Percentiles rank a stretch among this genome's conserved stretches.
phyloP scores from a whole-genome alignment of 1,284 basidiomycete genomes.

The Anthracocystis setariae region DNA sequence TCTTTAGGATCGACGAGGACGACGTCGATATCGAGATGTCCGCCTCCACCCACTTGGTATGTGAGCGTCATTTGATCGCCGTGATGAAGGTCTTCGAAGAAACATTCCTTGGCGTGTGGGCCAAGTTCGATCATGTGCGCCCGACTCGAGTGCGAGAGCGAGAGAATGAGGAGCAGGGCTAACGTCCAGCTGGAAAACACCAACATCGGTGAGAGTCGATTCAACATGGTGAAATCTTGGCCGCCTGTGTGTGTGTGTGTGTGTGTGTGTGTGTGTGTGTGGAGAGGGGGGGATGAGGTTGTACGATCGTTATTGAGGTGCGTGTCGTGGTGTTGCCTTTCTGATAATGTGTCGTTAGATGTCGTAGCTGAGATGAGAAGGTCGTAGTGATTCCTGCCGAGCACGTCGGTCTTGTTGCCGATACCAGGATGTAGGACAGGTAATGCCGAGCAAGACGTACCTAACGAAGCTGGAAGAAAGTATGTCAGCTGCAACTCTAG shows the following conservation, averaged over 20 bases:
- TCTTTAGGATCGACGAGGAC: slow-evolving; percentile 79
- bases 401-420: slow-evolving; percentile 1
- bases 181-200: slow-evolving; percentile 7
- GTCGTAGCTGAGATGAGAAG: background rate
- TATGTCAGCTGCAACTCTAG: too few species aligned
- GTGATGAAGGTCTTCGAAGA: slow-evolving; percentile 94
- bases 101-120: slow-evolving; percentile 90
- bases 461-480: too few species aligned
- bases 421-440: background rate
- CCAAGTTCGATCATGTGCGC: slow-evolving; percentile 72
- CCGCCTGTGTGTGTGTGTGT: background rate
- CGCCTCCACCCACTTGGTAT: slow-evolving; percentile 96
- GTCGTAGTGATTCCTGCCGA: slow-evolving; percentile 3
- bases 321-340: background rate
- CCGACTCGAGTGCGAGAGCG: background rate
- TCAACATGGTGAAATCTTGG: background rate
- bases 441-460: background rate
- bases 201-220: slow-evolving; percentile 6
- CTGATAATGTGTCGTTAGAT: background rate
- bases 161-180: slow-evolving; percentile 19
- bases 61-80: slow-evolving; percentile 99
- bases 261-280: too few species aligned
- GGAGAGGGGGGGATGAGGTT: too few species aligned
- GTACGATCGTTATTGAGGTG: too few species aligned
- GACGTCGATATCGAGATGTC: slow-evolving; percentile 96